Base-by-base conservation (phyloP, 768 basidiomycete genomes). In the Dioszegia hungarica region DNA sequence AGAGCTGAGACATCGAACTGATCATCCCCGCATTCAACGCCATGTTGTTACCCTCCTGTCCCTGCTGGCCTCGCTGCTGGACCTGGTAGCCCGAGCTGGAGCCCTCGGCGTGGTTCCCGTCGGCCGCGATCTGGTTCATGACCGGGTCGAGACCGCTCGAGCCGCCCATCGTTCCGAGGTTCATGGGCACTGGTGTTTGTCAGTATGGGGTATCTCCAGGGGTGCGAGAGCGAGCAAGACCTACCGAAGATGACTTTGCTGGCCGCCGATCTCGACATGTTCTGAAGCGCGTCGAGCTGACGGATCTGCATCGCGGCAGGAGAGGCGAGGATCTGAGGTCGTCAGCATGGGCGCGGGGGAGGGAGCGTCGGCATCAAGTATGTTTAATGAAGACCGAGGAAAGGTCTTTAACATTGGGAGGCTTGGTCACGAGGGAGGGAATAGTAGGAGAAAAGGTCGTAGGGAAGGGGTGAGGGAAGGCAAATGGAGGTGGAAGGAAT, bases 291-390 rank as follows among this genome's bases (percentile, higher is more conserved):
- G 77, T 99, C 94, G 61, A 98, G 83, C 75, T 97, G 94, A 58
- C 94, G 82, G 74, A 97, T 97, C 77, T 95, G 92, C 91, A 97
- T 95, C 53, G 94, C 94, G 20, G 94, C 93, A 9, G 91, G 91
- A 11, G 86, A 89, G 20, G 91, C 90, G 33, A 74, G 70, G 59
- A 76, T 74, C 62, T 72, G 22, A 38, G 37, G 27, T 37, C 37
- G 24, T 12, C 28, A 44, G 54, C 10, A n/a, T n/a, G n/a, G n/a
- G n/a, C n/a, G n/a, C n/a, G n/a, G n/a, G n/a, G n/a, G n/a, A n/a
- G n/a, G n/a, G n/a, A n/a, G n/a, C n/a, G n/a, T n/a, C n/a, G n/a
- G n/a, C n/a, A n/a, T n/a, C n/a, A n/a, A n/a, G n/a, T n/a, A n/a
- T n/a, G n/a, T n/a, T n/a, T n/a, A n/a, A n/a, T n/a, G n/a, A n/a